Evolutionary conservation across 805 yeast genomes (phyloP).

Genomic region (Lachancea waltii): DNA sequence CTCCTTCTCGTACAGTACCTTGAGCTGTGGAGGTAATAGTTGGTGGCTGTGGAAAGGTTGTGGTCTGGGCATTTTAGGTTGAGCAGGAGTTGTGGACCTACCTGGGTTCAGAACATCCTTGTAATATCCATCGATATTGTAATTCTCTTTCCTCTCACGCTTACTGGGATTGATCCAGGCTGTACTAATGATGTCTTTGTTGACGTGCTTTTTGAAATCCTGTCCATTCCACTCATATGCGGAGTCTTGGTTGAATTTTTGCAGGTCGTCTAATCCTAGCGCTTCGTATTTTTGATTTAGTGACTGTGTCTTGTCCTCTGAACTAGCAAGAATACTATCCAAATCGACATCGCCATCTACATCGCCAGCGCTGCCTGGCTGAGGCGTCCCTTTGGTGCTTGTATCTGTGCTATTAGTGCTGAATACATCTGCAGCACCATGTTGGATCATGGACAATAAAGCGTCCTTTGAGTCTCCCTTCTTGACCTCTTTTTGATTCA

Average conservation of each 20-base stretch:
- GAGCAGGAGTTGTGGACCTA: slow-evolving; percentile 42
- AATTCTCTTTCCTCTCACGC: slow-evolving; percentile 77
- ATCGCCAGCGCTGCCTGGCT: slow-evolving; percentile 25
- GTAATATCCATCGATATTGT: slow-evolving; percentile 81
- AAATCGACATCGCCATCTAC: slow-evolving; percentile 45
- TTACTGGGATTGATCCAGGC: slow-evolving; percentile 83
- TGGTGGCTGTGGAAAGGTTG: slow-evolving; percentile 83
- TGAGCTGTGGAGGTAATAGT: slow-evolving; percentile 71
- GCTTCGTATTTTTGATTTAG: slow-evolving; percentile 58
- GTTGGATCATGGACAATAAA: slow-evolving; percentile 73
- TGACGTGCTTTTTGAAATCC: slow-evolving; percentile 56
- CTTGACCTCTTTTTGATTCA: slow-evolving; percentile 25
- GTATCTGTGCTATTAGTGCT: slow-evolving; percentile 17
- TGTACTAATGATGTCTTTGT: slow-evolving; percentile 44
- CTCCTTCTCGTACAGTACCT: slow-evolving; percentile 75
- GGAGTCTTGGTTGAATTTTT: slow-evolving; percentile 63
- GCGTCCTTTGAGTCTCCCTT: slow-evolving; percentile 53
- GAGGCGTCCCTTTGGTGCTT: slow-evolving; percentile 24
- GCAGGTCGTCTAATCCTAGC: slow-evolving; percentile 69
- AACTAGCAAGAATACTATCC: slow-evolving; percentile 51
- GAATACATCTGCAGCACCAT: slow-evolving; percentile 67
- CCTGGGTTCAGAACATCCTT: slow-evolving; percentile 74
- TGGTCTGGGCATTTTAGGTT: slow-evolving; percentile 82
- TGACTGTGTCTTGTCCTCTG: slow-evolving; percentile 58
- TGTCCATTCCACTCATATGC: slow-evolving; percentile 89